phyloP scores from a whole-genome alignment of 2,329 filamentous ascomycete genomes.

The Hypoxylon sp. region DNA sequence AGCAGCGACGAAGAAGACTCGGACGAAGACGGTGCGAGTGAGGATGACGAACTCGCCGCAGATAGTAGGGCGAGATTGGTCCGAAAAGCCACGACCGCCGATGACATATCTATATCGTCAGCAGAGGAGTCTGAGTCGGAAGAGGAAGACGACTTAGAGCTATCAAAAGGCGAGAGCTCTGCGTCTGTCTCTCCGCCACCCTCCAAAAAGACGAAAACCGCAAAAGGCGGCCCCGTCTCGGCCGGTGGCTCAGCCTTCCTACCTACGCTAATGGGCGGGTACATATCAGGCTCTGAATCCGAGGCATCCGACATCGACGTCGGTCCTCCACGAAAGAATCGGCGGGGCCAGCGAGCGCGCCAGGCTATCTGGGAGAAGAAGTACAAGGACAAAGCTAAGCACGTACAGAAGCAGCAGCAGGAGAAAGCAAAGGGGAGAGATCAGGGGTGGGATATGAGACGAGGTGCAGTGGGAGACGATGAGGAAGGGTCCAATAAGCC shows the following conservation, averaged over 20 bases:
- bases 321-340: conserved; percentile 74
- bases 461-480: conserved; percentile 65
- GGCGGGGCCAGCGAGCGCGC: conserved; percentile 81
- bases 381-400: conserved; percentile 78
- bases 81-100: conserved; percentile 37
- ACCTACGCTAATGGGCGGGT: conserved; percentile 82
- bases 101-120: conserved; percentile 48
- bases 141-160: conserved; percentile 48
- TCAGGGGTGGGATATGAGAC: conserved; percentile 69
- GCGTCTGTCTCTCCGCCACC: conserved; percentile 42
- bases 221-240: conserved; percentile 39
- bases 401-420: conserved; percentile 59
- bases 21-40: conserved; percentile 51
- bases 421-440: conserved; percentile 58
- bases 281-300: conserved; percentile 81
- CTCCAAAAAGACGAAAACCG: conserved; percentile 52
- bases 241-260: conserved; percentile 71
- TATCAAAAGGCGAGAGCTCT: conserved; percentile 46
- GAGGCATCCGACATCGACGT: conserved; percentile 74
- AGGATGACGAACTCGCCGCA: conserved; percentile 47
- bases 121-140: conserved; percentile 48
- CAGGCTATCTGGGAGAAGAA: conserved; percentile 86
- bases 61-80: conserved; percentile 47
- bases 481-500: conserved; percentile 55
- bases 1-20: conserved; percentile 60